These are phyloP conservation scores for Blastobotrys niveus DNA, from an alignment of 1,139 yeast species.

Conservation along the genomic window DNA sequence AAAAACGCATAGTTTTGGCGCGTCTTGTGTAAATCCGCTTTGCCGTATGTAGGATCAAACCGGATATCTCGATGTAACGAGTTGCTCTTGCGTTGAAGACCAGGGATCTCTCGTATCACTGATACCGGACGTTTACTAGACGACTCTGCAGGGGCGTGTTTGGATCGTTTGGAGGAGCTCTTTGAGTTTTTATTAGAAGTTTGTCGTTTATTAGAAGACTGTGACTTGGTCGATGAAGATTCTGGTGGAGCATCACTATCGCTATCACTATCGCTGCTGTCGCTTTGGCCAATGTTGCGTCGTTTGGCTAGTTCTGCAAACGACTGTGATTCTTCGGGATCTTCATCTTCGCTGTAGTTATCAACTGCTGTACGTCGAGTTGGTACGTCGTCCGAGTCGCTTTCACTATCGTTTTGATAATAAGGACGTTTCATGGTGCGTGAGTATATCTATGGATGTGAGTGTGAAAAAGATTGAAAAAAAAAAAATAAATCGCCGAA, in stretches of 20 bases:
- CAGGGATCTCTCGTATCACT: conserved; percentile 67
- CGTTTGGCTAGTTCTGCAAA: conserved; percentile 35
- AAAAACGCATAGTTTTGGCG: conserved; percentile 77
- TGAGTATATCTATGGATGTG: background rate
- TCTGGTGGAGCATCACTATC: conserved; percentile 24
- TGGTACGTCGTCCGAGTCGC: background rate
- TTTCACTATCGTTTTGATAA: background rate
- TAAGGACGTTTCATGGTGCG: background rate
- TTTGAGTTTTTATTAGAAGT: conserved; percentile 21
- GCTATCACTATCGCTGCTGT: conserved; percentile 18
- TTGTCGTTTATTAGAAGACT: background rate
- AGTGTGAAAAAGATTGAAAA: background rate
- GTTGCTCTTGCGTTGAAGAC: conserved; percentile 42
- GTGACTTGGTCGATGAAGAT: conserved; percentile 6
- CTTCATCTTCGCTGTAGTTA: background rate
- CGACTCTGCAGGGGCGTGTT: conserved; percentile 76
- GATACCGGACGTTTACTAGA: conserved; percentile 72
- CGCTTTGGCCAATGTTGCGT: conserved; percentile 22
- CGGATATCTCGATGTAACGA: conserved; percentile 69
- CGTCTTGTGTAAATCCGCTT: conserved; percentile 57
- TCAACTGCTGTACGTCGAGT: too few species aligned
- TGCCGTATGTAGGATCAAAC: conserved; percentile 85
- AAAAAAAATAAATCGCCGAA: background rate
- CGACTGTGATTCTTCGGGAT: background rate
- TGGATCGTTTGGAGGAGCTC: too few species aligned